Conservation (phyloP, 2,329 filamentous ascomycete genomes). For the Penicillium nordicum region DNA sequence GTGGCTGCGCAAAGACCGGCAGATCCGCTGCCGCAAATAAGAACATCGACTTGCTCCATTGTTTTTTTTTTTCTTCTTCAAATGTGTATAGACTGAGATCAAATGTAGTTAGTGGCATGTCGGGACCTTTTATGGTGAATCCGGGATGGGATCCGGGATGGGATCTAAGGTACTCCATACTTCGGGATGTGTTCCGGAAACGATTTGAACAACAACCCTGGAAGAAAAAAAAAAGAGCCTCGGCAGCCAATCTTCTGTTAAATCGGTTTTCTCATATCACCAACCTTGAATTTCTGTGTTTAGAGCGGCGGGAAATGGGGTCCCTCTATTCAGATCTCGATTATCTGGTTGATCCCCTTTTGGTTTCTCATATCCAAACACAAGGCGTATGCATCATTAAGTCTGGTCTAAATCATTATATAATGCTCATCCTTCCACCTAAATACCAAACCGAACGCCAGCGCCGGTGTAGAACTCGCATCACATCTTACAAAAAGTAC, state of each 20-base stretch:
- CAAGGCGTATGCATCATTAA: slow-evolving; percentile 29
- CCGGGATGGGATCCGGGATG: slow-evolving; percentile 15
- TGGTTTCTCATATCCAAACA: neutral
- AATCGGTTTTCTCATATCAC: neutral
- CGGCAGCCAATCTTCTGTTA: neutral
- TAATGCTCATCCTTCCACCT: slow-evolving; percentile 28
- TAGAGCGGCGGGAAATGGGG: neutral
- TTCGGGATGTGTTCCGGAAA: slow-evolving; percentile 12
- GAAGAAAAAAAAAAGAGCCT: neutral
- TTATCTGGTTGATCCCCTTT: neutral
- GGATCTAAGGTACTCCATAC: slow-evolving; percentile 8
- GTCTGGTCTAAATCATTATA: slow-evolving; percentile 37
- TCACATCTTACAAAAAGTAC: slow-evolving; percentile 45
- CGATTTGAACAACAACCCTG: neutral
- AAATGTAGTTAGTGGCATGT: neutral
- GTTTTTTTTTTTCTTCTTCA: neutral
- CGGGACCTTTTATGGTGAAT: slow-evolving; percentile 7
- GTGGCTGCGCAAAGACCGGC: slow-evolving; percentile 60
- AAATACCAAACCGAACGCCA: slow-evolving; percentile 30
- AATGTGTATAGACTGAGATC: neutral
- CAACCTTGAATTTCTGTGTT: neutral
- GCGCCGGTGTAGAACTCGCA: slow-evolving; percentile 31
- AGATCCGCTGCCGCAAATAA: slow-evolving; percentile 61
- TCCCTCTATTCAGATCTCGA: neutral
- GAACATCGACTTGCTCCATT: slow-evolving; percentile 47